Evolutionary conservation across 345 rosid species (phyloP), one percentile per base, ranked within the genome.

Genomic region (Passiflora organensis): DNA sequence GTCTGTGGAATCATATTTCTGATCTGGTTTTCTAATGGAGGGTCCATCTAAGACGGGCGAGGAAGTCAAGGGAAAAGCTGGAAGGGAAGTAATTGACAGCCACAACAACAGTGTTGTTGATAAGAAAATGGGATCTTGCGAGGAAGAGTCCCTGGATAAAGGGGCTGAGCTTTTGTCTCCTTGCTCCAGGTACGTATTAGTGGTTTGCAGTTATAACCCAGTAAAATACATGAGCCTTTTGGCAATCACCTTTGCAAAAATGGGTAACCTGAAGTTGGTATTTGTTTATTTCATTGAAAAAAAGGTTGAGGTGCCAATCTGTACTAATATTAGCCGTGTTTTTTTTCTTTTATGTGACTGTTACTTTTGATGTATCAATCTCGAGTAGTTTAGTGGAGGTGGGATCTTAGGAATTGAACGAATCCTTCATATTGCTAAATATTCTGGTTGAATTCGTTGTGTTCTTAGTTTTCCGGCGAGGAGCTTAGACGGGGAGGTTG

Each of bases 41-140:
- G 68, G 43, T 43, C 58, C 55, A 47, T 48, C 59, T 19, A 61
- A 53, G n/a, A 51, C 61, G 0, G 9, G 9, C 45, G 62, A 65
- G 22, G 66, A 75, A 55, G 57, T 53, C 32, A 77, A 67, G 34
- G 56, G 63, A 22, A 50, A 42, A 25, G 63, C 46, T 43, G 59
- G 32, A 20, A 60, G 17, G 10, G 39, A 59, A 37, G 34, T 28
- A 3, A 28, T 8, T 8, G 8, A 2, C 34, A 28, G 8, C 34
- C 64, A 28, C 9, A 53, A 32, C 18, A 42, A 12, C 32, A 62
- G 32, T 38, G 25, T 19, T 25, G 19, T 34, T 25, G 18, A 37
- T 38, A 34, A 41, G 6, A 43, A 53, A 0, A 4, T 22, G 45
- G 67, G 38, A 37, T 54, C 54, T 37, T 47, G 45, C 54, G 54